A percentile compares a stretch with the other conserved stretches of the same genome.
phyloP scores from a whole-genome alignment of 2,329 filamentous ascomycete species.

The Stachybotrys chlorohalonatus region DNA sequence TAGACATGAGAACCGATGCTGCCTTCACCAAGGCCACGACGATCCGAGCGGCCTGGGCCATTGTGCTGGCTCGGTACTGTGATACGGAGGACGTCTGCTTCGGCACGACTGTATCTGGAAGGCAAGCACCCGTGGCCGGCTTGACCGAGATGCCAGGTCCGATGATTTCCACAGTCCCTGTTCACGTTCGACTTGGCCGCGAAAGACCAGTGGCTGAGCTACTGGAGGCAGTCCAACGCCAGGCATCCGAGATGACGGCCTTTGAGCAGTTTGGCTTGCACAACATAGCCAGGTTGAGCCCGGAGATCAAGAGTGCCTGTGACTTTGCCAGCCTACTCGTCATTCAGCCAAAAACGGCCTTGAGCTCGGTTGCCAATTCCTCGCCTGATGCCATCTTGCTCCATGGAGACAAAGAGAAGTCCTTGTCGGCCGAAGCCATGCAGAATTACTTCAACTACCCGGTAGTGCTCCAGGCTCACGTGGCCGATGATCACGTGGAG shows the following conservation, averaged over 20 bases:
- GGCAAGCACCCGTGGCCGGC: constrained; percentile 13
- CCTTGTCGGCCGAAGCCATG: not conserved
- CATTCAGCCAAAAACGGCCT: not conserved
- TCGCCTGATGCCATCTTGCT: not conserved
- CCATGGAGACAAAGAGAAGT: not conserved
- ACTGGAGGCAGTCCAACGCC: not conserved
- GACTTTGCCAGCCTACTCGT: not conserved
- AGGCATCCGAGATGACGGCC: not conserved
- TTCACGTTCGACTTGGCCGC: constrained; percentile 1
- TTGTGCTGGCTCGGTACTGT: constrained; percentile 11
- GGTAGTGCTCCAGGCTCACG: not conserved
- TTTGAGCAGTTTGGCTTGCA: not conserved
- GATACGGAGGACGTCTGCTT: constrained; percentile 14
- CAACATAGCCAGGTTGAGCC: not conserved
- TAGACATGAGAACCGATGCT: not conserved
- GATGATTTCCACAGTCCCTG: constrained; percentile 19
- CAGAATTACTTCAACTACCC: not conserved
- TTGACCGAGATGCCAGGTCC: constrained; percentile 18
- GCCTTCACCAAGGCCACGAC: constrained; percentile 9
- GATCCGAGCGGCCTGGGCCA: constrained; percentile 15
- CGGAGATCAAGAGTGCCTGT: not conserved
- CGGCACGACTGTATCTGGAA: constrained; percentile 17
- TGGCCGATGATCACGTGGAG: not conserved
- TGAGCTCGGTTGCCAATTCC: not conserved
- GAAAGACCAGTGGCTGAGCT: not conserved